A percentile compares a stretch with the other conserved stretches of the same genome.
Evolutionary conservation across 2,329 filamentous ascomycete genomes (phyloP).

Genomic region (Fusarium keratoplasticum): DNA sequence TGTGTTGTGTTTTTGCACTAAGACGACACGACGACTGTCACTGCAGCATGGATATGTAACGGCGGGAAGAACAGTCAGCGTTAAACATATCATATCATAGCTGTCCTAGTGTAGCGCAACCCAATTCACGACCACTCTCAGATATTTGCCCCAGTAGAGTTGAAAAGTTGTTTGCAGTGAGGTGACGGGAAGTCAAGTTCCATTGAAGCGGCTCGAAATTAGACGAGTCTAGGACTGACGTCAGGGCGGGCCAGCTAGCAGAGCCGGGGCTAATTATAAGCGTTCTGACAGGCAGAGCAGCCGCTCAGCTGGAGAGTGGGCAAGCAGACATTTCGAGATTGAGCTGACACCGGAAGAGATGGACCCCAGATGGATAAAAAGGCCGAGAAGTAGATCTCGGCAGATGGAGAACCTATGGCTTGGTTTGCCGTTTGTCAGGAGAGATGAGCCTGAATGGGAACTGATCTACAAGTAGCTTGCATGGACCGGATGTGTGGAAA

Average conservation of each 20-base stretch:
- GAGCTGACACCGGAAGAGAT: not conserved
- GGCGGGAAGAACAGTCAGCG: not conserved
- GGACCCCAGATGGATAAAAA: constrained; percentile 25
- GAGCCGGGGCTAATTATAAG: not conserved
- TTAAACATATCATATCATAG: constrained; percentile 1
- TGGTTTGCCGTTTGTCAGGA: constrained; percentile 7
- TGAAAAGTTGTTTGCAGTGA: not conserved
- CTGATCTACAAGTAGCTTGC: constrained; percentile 24
- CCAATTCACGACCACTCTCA: constrained; percentile 20
- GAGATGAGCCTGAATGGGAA: constrained; percentile 10
- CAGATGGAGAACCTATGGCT: constrained; percentile 19
- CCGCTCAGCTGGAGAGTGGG: not conserved
- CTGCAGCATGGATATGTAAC: not conserved
- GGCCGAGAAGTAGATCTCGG: constrained; percentile 33
- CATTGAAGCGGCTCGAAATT: not conserved
- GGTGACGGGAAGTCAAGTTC: not conserved
- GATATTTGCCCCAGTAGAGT: not conserved
- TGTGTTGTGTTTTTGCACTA: not conserved
- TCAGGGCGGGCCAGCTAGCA: constrained; percentile 28
- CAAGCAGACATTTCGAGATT: not conserved
- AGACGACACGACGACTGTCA: not conserved
- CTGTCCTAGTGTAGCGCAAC: constrained; percentile 2
- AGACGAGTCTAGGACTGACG: constrained; percentile 30
- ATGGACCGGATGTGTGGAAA: constrained; percentile 29
- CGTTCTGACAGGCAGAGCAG: not conserved